Evolutionary conservation across 2,329 filamentous ascomycete species (phyloP), one percentile per base, ranked within the genome.

Genomic region (Cytospora piceicola): DNA sequence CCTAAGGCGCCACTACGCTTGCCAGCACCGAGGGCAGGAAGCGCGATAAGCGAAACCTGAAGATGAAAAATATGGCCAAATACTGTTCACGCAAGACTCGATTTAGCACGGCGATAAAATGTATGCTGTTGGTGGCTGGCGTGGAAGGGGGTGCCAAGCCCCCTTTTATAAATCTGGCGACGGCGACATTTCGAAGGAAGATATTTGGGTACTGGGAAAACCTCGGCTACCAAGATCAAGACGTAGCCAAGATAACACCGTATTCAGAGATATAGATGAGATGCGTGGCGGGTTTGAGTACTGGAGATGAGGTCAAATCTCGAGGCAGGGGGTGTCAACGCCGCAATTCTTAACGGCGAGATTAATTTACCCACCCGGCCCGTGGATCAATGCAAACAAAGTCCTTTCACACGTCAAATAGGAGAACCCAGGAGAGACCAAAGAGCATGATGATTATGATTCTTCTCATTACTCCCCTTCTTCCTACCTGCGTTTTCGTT

Each of bases 281-380:
- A 11, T 9, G 42, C 42, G 42, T 46, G 42, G 7, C 42, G 42
- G 17, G 8, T 46, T n/a, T 9, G 17, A 7, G 12, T 46, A 46
- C 4, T 49, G 46, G 46, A 49, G 46, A 49, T 49, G n/a, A 49
- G n/a, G n/a, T 24, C 46, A 49, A 49, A 49, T 49, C 22, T 49
- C 24, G 4, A 46, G n/a, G 42, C 42, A 46, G 42, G 36, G 42
- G 42, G 42, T 20, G 8, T 24, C 4, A 4, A 24, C n/a, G 22
- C 46, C 46, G 46, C 46, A 22, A 42, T 8, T 8, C 20, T 12
- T 22, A 49, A 49, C 11, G 17, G 17, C 39, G n/a, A 49, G 46
- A 49, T 49, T 49, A 49, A 12, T 22, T 49, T 14, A 24, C n/a
- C 46, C n/a, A 20, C 46, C 11, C 22, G 9, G 46, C 8, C 46